Evolutionary conservation across 768 basidiomycete genomes (phyloP), one percentile per base, ranked within the genome.

Genomic region (Lanmaoa rubissima): DNA sequence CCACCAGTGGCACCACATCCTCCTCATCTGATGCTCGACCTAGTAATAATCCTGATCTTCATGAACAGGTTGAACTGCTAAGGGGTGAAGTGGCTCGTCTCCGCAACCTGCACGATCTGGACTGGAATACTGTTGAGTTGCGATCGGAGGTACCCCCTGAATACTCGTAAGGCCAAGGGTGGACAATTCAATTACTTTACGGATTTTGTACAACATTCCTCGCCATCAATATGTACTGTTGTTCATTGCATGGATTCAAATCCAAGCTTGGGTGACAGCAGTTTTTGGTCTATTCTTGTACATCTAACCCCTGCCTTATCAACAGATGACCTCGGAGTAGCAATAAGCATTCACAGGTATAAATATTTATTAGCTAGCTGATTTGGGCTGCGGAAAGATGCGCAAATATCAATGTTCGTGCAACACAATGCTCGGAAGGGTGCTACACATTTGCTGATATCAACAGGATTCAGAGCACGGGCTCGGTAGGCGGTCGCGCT

Each of bases 51-150:
- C 8, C 46, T 3, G 43, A 3, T 17, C 24, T 64, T 8, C 8
- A 35, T 1, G 55, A 35, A 31, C 51, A 61, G n/a, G 53, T 64
- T 4, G 62, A 46, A 2, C 4, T 28, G 9, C 43, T 64, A 1
- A 44, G 49, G 34, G 52, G 31, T 1, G 63, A 61, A 38, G 54
- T 65, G 2, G 52, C 57, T 24, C 60, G 57, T 32, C 51, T 65
- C 4, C 55, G 57, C 13, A 14, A 38, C 6, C 2, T 44, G 13
- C 48, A 48, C 0, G 6, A 28, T 28, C 6, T 28, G 28, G 28
- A 28, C 28, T 5, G 4, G 28, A 28, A 28, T 28, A 28, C 28
- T 6, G 6, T 6, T 28, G 28, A 28, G 28, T 28, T 28, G 28
- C 28, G 28, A 28, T 28, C 28, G 28, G 36, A 56, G n/a, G 21